Percentiles rank a stretch among this genome's conserved stretches.
Conservation (phyloP, 2,329 filamentous ascomycete species). For the Ambrosiella beaveri region DNA sequence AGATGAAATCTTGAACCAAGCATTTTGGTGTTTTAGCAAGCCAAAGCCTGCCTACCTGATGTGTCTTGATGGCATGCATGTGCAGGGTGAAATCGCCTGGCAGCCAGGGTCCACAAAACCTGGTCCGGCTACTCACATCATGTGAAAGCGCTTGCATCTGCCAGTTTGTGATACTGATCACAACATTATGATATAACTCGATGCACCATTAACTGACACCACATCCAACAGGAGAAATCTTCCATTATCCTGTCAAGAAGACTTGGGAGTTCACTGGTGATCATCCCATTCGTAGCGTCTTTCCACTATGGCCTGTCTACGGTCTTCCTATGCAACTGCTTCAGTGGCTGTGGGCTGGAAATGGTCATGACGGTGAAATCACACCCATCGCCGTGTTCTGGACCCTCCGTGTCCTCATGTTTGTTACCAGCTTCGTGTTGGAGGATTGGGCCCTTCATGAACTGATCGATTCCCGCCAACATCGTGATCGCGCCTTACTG, state of each 20-base stretch:
- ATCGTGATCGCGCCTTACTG: conserved; percentile 56
- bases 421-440: conserved; percentile 83
- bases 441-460: conserved; percentile 97
- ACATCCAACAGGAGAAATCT: conserved; percentile 55
- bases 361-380: conserved; percentile 43
- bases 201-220: neutral
- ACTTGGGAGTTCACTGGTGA: conserved; percentile 95
- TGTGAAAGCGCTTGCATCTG: neutral
- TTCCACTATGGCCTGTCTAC: conserved; percentile 91
- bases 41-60: too few relatives aligned
- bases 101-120: neutral
- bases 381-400: conserved; percentile 82
- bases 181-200: neutral
- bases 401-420: conserved; percentile 77
- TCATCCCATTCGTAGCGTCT: conserved; percentile 82
- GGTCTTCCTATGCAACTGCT: conserved; percentile 84
- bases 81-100: too few relatives aligned
- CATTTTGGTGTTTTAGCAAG: too few relatives aligned
- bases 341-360: conserved; percentile 77
- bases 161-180: neutral
- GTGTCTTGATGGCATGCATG: too few relatives aligned
- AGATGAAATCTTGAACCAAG: conserved; percentile 18
- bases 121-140: neutral
- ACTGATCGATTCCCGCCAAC: conserved; percentile 57
- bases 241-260: conserved; percentile 71